Evolutionary conservation across 1,284 basidiomycete genomes (phyloP), one percentile per base, ranked within the genome.

Genomic region (Cerrena zonata): DNA sequence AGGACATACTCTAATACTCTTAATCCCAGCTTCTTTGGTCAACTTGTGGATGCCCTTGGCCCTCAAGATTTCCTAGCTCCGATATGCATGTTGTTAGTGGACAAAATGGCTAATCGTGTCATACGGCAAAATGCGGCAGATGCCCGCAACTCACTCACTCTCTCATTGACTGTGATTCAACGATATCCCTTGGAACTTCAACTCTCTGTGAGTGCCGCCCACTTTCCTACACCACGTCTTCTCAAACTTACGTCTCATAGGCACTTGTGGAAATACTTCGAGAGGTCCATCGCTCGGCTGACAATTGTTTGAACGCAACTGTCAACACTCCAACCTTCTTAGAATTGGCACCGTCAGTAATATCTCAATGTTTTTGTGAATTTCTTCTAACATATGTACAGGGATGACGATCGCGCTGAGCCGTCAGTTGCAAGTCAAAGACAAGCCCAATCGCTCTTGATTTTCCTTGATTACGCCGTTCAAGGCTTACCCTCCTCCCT

Each of bases 41-140:
- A 95, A 63, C 78, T 99, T n/a, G 80, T 91, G 30, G 85, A 92
- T 53, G 86, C 89, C 2, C 77, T 99, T 11, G 93, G 91, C 7
- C 72, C 86, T 2, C 71, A 77, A 10, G 84, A 93, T 45, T 99
- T 94, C 73, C 73, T 96, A 37, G 78, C 90, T 0, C 89, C 93
- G 0, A 69, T 96, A 5, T 83, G 79, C 56, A 89, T 97, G 83
- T 79, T 98, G 1, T 75, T 98, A 11, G 77, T 94, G 1, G 91
- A 95, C 61, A 89, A 88, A 55, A 75, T 78, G 2, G 78, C 84
- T 4, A 87, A 82, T 61, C 84, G 86, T 47, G 77, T 86, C 34
- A 75, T 79, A 44, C 78, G 84, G 47, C 88, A 91, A 65, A 77
- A 75, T 45, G 60, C 74, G 1, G 76, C 80, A 25, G 87, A 90